A percentile compares a stretch with the other conserved stretches of the same genome.
Conservation (phyloP, 805 yeast species). For the Wickerhamomyces canadensis region DNA sequence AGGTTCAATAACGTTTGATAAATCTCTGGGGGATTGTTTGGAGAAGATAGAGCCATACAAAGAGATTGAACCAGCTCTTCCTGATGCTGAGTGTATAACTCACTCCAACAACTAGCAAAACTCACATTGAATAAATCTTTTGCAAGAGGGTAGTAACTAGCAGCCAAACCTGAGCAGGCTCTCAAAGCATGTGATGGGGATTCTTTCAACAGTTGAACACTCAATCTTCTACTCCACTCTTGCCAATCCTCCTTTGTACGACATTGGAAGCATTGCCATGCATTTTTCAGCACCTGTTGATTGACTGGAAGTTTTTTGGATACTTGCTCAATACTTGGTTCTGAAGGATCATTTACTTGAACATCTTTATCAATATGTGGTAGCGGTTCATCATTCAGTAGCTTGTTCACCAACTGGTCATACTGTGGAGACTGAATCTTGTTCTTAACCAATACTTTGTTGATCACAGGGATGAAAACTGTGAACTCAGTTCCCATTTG, state of each 20-base stretch:
- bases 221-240: conserved; percentile 88
- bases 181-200: conserved; percentile 92
- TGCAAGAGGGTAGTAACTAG: conserved; percentile 82
- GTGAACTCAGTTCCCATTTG: conserved; percentile 82
- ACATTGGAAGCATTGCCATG: conserved; percentile 90
- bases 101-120: conserved; percentile 94
- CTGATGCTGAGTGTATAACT: conserved; percentile 80
- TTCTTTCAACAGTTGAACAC: conserved; percentile 81
- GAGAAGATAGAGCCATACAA: conserved; percentile 81
- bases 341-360: conserved; percentile 26
- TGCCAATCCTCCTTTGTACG: conserved; percentile 96
- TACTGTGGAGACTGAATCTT: conserved; percentile 68
- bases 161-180: conserved; percentile 87
- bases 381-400: conserved; percentile 78
- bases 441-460: conserved; percentile 55
- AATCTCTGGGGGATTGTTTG: conserved; percentile 93
- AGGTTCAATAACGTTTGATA: conserved; percentile 83
- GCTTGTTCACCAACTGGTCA: conserved; percentile 74
- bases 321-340: conserved; percentile 56
- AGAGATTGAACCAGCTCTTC: conserved; percentile 83
- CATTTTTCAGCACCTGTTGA: conserved; percentile 58
- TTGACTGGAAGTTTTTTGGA: conserved; percentile 70
- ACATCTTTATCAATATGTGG: conserved; percentile 73
- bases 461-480: conserved; percentile 80
- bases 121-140: conserved; percentile 89